These are phyloP conservation scores for Thelonectria olida DNA, from an alignment of 2,329 filamentous ascomycete species.

Conservation along the genomic window DNA sequence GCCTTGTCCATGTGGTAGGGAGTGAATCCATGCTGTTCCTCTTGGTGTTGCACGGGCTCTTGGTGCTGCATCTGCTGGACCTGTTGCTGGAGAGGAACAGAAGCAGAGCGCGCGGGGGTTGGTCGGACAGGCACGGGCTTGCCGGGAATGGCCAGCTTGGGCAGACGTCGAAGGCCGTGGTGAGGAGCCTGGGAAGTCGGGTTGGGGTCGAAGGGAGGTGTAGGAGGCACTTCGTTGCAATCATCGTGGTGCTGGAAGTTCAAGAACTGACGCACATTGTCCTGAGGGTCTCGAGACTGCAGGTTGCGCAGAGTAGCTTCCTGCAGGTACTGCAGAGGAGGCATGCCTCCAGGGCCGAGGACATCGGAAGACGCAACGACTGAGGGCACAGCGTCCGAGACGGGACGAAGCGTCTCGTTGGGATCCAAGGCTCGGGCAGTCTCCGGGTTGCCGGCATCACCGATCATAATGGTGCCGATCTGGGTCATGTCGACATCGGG, in stretches of 20 bases:
- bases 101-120: slow-evolving; percentile 41
- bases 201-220: slow-evolving; percentile 74
- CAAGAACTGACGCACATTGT: slow-evolving; percentile 92
- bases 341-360: slow-evolving; percentile 73
- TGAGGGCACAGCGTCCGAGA: slow-evolving; percentile 81
- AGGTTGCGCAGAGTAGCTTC: slow-evolving; percentile 77
- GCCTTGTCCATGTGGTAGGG: slow-evolving; percentile 63
- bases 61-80: slow-evolving; percentile 39
- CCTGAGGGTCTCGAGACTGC: slow-evolving; percentile 81
- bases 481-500: slow-evolving; percentile 66
- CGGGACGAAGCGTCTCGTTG: slow-evolving; percentile 68
- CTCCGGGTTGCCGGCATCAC: slow-evolving; percentile 80
- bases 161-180: slow-evolving; percentile 65
- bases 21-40: slow-evolving; percentile 48
- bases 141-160: slow-evolving; percentile 69
- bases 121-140: slow-evolving; percentile 43
- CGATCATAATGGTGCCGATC: slow-evolving; percentile 78
- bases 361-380: slow-evolving; percentile 92
- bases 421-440: slow-evolving; percentile 67
- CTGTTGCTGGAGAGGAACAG: slow-evolving; percentile 39
- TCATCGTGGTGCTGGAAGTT: slow-evolving; percentile 71
- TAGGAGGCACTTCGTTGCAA: slow-evolving; percentile 68
- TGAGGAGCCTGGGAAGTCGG: slow-evolving; percentile 59
- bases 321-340: slow-evolving; percentile 75
- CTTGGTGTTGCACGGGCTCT: slow-evolving; percentile 27